These are phyloP conservation scores for Micromonas commoda DNA, from an alignment of 139 green algal species.

Conservation along the genomic window DNA sequence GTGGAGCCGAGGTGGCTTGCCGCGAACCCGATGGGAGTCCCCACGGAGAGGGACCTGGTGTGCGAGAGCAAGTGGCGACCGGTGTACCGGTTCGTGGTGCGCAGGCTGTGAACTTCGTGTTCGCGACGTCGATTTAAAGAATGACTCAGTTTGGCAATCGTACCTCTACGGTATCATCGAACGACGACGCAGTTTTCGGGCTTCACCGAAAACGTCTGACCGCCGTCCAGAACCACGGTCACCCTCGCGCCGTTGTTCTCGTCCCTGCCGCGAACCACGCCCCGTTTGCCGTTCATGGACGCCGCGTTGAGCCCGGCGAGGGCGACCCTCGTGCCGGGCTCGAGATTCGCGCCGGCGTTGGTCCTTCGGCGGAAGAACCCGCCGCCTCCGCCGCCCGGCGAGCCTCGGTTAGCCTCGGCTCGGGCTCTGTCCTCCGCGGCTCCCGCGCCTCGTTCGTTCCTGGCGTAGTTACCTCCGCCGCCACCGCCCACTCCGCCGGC, in stretches of 20 bases:
- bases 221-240: neutral
- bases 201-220: neutral
- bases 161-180: neutral
- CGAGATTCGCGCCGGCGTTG: too few species aligned
- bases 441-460: too few species aligned
- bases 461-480: too few species aligned
- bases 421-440: too few species aligned
- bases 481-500: too few species aligned
- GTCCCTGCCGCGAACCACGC: neutral
- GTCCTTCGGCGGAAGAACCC: too few species aligned
- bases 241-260: neutral
- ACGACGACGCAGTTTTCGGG: neutral
- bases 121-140: too few species aligned
- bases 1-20: neutral
- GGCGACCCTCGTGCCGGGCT: neutral
- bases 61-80: slow-evolving; percentile 8
- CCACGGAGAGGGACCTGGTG: slow-evolving; percentile 12
- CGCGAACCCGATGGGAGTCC: neutral
- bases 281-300: neutral
- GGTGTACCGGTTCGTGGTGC: slow-evolving; percentile 2
- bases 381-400: too few species aligned
- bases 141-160: too few species aligned
- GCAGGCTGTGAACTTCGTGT: neutral
- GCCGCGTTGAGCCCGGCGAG: neutral
- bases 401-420: too few species aligned